Evolutionary conservation across 2,329 filamentous ascomycete species (phyloP), one percentile per base, ranked within the genome.

Genomic region (Thielaviopsis punctulata): DNA sequence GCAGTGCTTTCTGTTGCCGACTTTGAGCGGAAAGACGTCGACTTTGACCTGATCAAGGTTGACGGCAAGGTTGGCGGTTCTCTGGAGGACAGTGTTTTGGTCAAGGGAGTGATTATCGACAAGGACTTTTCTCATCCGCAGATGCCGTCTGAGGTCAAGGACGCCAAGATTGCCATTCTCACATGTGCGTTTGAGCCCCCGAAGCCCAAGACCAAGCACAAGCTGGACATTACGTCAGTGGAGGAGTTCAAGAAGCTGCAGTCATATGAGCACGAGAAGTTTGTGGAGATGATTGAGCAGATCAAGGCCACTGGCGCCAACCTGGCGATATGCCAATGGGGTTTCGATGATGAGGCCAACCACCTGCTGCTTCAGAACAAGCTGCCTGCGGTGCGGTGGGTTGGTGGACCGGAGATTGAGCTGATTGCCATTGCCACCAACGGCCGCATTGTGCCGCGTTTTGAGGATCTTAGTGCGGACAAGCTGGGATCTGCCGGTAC

Each of bases 51-150:
- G 60, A 98, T 98, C 73, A 98, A 98, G 76, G 90, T 98, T 49
- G 92, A 98, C 63, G 90, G 92, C 62, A 98, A 98, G 74, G 88
- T 96, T 33, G 92, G 92, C 60, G 92, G 93, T 55, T 71, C 90
- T 24, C 76, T 98, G 18, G 90, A 96, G 68, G 92, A 98, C 68
- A 86, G 89, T 5, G 71, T 96, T 25, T 80, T 98, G 44, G 90
- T 98, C 60, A 93, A 96, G 72, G 92, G 92, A 66, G 92, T 98
- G 59, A 94, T 98, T 66, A 79, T 98, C 66, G 92, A 98, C 78
- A 98, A 98, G 74, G 93, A 98, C 71, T 98, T 98, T 68, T 96
- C 92, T 33, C 92, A 98, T 68, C 92, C 92, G 12, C 92, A 98
- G 71, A 98, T 98, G 92, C 92, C 92, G 10, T 86, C 84, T 49